These are phyloP conservation scores for Didymella keratinophila DNA, from an alignment of 2,329 filamentous ascomycete species.

Conservation along the genomic window DNA sequence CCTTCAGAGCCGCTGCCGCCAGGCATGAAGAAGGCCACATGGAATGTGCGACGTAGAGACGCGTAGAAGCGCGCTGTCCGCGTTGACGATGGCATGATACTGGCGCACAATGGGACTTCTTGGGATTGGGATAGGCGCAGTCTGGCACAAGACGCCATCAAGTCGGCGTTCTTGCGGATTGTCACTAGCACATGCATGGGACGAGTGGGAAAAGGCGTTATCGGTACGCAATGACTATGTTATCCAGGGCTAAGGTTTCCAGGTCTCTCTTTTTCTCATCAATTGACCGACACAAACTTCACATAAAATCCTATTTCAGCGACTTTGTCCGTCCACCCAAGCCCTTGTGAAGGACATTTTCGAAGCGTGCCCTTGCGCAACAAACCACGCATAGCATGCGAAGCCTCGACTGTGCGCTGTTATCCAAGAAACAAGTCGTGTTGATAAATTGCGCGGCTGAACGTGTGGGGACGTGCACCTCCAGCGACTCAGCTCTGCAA, in stretches of 20 bases:
- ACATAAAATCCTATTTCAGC: no score
- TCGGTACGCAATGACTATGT: not conserved
- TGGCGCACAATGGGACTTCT: not conserved
- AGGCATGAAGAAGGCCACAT: constrained; percentile 42
- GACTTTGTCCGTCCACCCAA: no score
- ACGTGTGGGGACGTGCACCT: not conserved
- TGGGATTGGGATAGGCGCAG: not conserved
- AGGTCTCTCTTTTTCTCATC: not conserved
- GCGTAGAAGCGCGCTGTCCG: constrained; percentile 14
- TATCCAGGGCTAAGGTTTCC: not conserved
- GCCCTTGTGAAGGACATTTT: no score
- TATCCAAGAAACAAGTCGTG: not conserved
- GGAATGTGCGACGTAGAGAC: constrained; percentile 41
- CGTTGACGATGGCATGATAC: not conserved
- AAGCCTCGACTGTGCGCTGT: not conserved
- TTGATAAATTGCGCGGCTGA: not conserved
- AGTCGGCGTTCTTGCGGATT: not conserved
- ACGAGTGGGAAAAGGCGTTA: not conserved
- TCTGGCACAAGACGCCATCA: not conserved
- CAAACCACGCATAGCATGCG: not conserved
- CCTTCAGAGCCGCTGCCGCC: constrained; percentile 23
- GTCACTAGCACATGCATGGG: not conserved
- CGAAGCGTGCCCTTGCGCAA: not conserved
- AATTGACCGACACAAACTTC: no score
- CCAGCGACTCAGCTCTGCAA: not conserved